phyloP scores from a whole-genome alignment of 768 basidiomycete genomes.

The Omphalotus guepiniiformis region DNA sequence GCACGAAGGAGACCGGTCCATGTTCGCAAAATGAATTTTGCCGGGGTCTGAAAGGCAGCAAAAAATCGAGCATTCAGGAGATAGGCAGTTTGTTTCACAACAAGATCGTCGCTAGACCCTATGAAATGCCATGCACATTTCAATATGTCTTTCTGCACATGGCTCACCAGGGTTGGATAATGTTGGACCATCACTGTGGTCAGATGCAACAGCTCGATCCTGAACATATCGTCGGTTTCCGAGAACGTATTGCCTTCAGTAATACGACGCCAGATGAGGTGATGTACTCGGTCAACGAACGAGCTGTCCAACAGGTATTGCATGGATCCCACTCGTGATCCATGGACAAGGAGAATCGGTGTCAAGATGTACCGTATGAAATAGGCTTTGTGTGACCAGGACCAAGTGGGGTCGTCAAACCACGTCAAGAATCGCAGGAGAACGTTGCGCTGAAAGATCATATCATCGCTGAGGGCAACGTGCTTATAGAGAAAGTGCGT shows the following conservation, averaged over 20 bases:
- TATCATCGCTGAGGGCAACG: constrained; percentile 68
- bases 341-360: constrained; percentile 79
- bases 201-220: constrained; percentile 86
- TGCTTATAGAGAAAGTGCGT: constrained; percentile 85
- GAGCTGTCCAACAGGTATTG: constrained; percentile 66
- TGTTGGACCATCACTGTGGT: constrained; percentile 86
- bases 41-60: constrained; percentile 80
- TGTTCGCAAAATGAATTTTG: constrained; percentile 85
- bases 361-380: constrained; percentile 83
- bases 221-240: constrained; percentile 77
- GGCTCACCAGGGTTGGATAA: constrained; percentile 74
- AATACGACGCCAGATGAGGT: constrained; percentile 79
- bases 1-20: constrained; percentile 88
- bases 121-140: constrained; percentile 91
- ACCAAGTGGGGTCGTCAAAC: constrained; percentile 62
- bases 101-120: constrained; percentile 70
- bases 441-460: constrained; percentile 74
- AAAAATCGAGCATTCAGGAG: constrained; percentile 91
- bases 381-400: constrained; percentile 74
- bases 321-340: constrained; percentile 46
- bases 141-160: constrained; percentile 88
- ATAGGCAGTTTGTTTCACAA: constrained; percentile 91
- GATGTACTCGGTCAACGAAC: constrained; percentile 66
- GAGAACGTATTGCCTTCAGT: constrained; percentile 47
- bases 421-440: constrained; percentile 82